Evolutionary conservation across 2,329 filamentous ascomycete genomes (phyloP), one percentile per base, ranked within the genome.

Genomic region (Teratosphaeria viscida): DNA sequence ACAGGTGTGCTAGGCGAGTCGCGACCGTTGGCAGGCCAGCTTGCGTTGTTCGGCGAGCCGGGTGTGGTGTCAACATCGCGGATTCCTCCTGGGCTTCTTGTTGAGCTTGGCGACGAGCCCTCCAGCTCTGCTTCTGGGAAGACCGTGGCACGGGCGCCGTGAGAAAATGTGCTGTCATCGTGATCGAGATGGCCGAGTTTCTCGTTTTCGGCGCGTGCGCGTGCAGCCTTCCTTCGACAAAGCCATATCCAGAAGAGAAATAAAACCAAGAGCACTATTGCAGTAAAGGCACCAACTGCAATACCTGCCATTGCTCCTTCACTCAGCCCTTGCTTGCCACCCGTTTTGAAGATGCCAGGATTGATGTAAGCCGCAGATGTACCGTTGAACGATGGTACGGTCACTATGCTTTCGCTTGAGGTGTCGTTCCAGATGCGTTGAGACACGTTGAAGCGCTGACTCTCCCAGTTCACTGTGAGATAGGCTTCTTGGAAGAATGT

Each of bases 401-500:
- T 61, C 8, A 72, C 67, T 6, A 73, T 64, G 23, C 69, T 61
- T 32, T 64, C 55, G 16, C 62, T 27, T 2, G 65, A 58, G 26
- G 59, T 64, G 34, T 66, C 62, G 5, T 61, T 54, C 70, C 70
- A 73, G n/a, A 55, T 47, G 6, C 66, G 66, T 57, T 76, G 77
- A 16, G 74, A 77, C 2, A 81, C 67, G 32, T 75, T 76, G 68
- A 81, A 80, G 37, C 73, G 74, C 29, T 73, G 67, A 12, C 76
- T 72, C 62, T 80, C 78, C 71, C 76, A 80, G 61, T 81, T 77
- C 5, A 79, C 77, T 2, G 71, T 73, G 55, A 81, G 61, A 61
- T 81, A 80, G 2, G 86, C 81, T 71, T 90, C 86, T 68, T 90
- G 87, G 58, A 90, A 74, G 64, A 90, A 89, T 0, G 82, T 81